These are phyloP conservation scores for Trifolium fragiferum DNA, from an alignment of 306 rosid genomes.

Conservation along the genomic window DNA sequence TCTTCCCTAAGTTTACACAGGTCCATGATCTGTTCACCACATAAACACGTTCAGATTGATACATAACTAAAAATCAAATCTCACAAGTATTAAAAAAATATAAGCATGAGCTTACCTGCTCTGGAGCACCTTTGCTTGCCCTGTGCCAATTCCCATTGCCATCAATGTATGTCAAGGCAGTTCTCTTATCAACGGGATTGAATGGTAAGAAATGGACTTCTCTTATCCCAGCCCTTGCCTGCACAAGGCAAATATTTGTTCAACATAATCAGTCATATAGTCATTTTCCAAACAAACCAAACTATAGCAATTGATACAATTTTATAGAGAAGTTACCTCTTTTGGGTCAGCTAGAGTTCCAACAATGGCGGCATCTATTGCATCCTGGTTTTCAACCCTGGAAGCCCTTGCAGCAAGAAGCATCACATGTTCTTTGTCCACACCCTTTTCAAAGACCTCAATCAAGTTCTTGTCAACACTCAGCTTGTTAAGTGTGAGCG, in stretches of 20 bases:
- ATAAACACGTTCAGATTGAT: conserved; percentile 33
- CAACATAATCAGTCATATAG: conserved; percentile 4
- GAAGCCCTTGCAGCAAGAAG: conserved; percentile 96
- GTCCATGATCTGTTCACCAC: conserved; percentile 61
- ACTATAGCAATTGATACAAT: conserved; percentile 23
- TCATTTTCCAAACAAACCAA: conserved; percentile 20
- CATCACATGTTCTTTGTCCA: conserved; percentile 80
- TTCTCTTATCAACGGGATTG: conserved; percentile 97
- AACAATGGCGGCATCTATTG: conserved; percentile 96
- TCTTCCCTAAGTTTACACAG: conserved; percentile 91
- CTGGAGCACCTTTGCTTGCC: conserved; percentile 99
- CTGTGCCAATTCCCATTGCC: conserved; percentile 84
- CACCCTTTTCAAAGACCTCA: conserved; percentile 84
- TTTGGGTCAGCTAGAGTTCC: conserved; percentile 99
- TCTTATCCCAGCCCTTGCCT: conserved; percentile 91
- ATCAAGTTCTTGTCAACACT: conserved; percentile 82
- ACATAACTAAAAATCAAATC: conserved; percentile 4
- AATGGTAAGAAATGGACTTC: conserved; percentile 95
- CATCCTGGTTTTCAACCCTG: conserved; percentile 94
- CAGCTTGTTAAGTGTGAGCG: conserved; percentile 95
- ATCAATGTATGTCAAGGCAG: conserved; percentile 97
- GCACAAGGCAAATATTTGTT: conserved; percentile 29
- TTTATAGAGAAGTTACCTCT: conserved; percentile 60
- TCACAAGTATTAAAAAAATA: conserved; percentile 19
- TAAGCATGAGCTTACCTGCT: conserved; percentile 66